Evolutionary conservation across 345 rosid species (phyloP), one percentile per base, ranked within the genome.

Genomic region (Acer yangbiense): DNA sequence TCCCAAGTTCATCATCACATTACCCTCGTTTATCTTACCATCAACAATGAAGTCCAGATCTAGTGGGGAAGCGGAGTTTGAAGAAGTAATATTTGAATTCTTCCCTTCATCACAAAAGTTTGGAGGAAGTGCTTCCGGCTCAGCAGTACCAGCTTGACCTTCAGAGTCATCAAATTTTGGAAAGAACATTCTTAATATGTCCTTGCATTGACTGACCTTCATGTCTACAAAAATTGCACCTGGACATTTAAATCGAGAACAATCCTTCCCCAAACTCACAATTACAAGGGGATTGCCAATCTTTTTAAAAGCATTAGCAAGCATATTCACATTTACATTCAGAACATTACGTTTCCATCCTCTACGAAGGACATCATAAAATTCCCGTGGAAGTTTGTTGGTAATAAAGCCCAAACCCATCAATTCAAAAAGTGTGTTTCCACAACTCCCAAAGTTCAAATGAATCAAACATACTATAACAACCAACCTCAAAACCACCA

Each of bases 401-500:
- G 78, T 75, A 35, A 85, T 76, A 66, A 58, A 2, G 9, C 16
- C 73, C 58, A 14, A 69, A 32, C 70, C 5, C 63, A 84, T 77
- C 78, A 82, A 72, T 16, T 76, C 65, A 6, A 16, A 7, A 18
- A 81, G 84, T 16, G 79, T 55, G 17, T 77, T 20, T 6, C 41
- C 21, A 48, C 62, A 58, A 21, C 11, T 4, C 55, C 78, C 78
- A 52, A 83, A 89, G 71, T 87, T 89, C 67, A 84, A 48, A 62
- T 67, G 69, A 54, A 85, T 79, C 70, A 82, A 35, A 77, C 83
- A 88, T 64, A 75, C 0, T 32, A 87, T 11, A 0, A 77, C 70
- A 62, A 88, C 79, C 70, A 87, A 54, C 74, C 87, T 79, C 80
- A 79, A 73, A 58, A 84, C 81, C 81, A 89, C 32, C 39, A 78